Evolutionary conservation across 306 rosid genomes (phyloP).

Genomic region (Hippophae gyantsensis): DNA sequence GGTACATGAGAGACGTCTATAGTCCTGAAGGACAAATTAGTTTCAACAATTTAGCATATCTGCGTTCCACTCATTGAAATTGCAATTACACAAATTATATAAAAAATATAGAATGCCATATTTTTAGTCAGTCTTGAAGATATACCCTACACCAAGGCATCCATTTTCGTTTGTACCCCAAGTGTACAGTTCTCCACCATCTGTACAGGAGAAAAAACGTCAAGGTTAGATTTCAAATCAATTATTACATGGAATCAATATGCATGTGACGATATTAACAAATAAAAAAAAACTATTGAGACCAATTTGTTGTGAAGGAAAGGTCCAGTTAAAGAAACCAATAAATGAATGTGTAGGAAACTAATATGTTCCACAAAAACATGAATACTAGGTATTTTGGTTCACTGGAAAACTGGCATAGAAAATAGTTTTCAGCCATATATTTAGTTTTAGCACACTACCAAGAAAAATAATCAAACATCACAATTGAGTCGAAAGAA

Average conservation of each 20-base stretch:
- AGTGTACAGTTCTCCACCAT: slow-evolving; percentile 68
- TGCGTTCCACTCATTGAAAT: slow-evolving; percentile 4
- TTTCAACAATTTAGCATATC: slow-evolving; percentile 9
- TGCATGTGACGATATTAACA: neutral
- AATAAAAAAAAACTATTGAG: too few relatives aligned
- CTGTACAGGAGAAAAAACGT: slow-evolving; percentile 16
- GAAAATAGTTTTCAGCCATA: too few relatives aligned
- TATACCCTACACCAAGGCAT: slow-evolving; percentile 88
- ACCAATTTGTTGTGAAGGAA: too few relatives aligned
- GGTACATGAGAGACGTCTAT: slow-evolving; percentile 59
- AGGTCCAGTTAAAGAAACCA: too few relatives aligned
- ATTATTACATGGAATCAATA: neutral
- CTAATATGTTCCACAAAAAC: too few relatives aligned
- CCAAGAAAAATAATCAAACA: neutral
- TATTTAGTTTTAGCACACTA: neutral
- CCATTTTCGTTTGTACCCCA: slow-evolving; percentile 99
- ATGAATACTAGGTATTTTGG: too few relatives aligned
- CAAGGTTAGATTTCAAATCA: slow-evolving; percentile 9
- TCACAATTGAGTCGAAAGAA: slow-evolving; percentile 15
- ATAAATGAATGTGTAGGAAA: too few relatives aligned
- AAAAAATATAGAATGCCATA: neutral
- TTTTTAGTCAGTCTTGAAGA: slow-evolving; percentile 5
- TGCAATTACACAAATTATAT: slow-evolving; percentile 3
- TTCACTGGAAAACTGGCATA: too few relatives aligned
- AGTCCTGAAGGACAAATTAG: slow-evolving; percentile 30